Conservation (phyloP, 1,284 basidiomycete species). For the Vanrija humicola region DNA sequence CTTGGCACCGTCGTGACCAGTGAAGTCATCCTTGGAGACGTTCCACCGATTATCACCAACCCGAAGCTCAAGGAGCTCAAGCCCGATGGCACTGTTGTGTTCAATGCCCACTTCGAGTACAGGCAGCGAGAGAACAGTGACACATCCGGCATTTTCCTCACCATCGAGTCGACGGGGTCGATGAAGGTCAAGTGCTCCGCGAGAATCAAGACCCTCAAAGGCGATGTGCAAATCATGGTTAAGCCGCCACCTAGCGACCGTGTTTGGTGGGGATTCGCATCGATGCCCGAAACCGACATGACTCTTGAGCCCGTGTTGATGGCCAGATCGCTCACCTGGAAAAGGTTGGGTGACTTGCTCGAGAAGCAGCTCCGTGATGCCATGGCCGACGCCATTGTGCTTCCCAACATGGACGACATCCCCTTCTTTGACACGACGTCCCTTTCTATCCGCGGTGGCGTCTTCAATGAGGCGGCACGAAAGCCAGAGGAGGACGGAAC, state of each 20-base stretch:
- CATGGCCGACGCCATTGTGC: slow-evolving; percentile 84
- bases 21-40: slow-evolving; percentile 83
- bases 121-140: slow-evolving; percentile 22
- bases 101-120: slow-evolving; percentile 81
- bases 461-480: slow-evolving; percentile 71
- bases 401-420: slow-evolving; percentile 97
- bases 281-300: slow-evolving; percentile 81
- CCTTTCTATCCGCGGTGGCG: slow-evolving; percentile 73
- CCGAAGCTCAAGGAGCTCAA: slow-evolving; percentile 97
- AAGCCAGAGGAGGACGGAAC: too few relatives aligned
- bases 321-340: slow-evolving; percentile 55
- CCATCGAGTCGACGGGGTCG: slow-evolving; percentile 71
- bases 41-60: slow-evolving; percentile 74
- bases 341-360: slow-evolving; percentile 83
- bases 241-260: slow-evolving; percentile 95
- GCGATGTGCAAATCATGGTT: slow-evolving; percentile 82
- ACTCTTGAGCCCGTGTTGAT: slow-evolving; percentile 90
- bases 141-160: slow-evolving; percentile 81
- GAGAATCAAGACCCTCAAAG: slow-evolving; percentile 78
- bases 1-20: slow-evolving; percentile 80
- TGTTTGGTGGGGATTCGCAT: slow-evolving; percentile 97
- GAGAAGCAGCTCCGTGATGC: slow-evolving; percentile 84
- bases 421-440: slow-evolving; percentile 81
- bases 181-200: slow-evolving; percentile 85
- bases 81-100: slow-evolving; percentile 80